These are phyloP conservation scores for Trametopsis cervina DNA, from an alignment of 768 basidiomycete genomes.

Conservation along the genomic window DNA sequence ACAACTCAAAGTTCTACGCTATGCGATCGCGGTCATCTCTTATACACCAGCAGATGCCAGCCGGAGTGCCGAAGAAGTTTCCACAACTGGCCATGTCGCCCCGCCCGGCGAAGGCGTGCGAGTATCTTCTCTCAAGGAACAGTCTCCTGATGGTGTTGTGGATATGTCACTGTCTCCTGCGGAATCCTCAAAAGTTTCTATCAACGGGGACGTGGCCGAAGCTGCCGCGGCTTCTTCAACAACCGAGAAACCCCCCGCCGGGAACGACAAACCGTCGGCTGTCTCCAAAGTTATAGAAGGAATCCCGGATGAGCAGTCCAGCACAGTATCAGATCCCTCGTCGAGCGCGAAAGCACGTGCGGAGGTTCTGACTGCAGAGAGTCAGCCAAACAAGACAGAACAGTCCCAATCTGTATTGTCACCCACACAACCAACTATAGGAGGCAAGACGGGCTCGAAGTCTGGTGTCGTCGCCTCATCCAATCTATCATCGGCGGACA, in stretches of 20 bases:
- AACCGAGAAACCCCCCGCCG: background rate
- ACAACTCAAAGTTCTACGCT: slow-evolving; percentile 3
- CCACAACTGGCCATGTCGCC: background rate
- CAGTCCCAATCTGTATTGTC: background rate
- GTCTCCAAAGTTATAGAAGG: background rate
- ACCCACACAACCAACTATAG: background rate
- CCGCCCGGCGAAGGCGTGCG: background rate
- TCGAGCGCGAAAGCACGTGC: background rate
- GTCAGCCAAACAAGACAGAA: background rate
- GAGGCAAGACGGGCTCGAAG: background rate
- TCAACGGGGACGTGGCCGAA: background rate
- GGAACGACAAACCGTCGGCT: background rate
- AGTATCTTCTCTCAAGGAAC: background rate
- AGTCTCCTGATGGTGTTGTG: background rate
- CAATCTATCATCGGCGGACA: background rate
- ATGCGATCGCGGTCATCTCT: background rate
- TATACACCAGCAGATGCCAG: background rate
- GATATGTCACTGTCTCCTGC: background rate
- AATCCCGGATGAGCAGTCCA: no score
- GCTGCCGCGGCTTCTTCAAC: background rate
- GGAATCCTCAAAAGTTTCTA: background rate
- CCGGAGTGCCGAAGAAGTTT: background rate
- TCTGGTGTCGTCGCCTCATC: background rate
- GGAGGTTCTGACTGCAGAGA: background rate
- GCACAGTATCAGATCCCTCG: no score